Base-by-base conservation (phyloP, 1,284 basidiomycete species). In the Malassezia nana region DNA sequence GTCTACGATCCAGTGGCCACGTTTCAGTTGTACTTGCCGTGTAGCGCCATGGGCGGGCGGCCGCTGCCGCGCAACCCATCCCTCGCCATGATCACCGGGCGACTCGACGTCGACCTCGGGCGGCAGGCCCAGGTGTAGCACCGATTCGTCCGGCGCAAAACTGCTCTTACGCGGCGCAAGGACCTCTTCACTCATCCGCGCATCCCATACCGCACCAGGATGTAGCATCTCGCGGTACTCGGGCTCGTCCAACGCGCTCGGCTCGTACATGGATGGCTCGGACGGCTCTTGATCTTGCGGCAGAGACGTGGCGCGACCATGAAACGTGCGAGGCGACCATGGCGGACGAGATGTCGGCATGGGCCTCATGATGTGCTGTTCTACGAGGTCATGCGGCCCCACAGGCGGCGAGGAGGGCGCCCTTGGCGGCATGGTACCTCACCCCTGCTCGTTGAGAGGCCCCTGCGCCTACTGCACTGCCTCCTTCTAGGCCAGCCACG, bases 11-110 rank as follows among this genome's bases (percentile, higher is more conserved):
- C 71, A 74, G 53, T 75, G 68, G 25, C 73, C 72, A 2, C 87
- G 80, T 1, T 88, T 91, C 61, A 96, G 83, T 75, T 89, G 87
- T 77, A 96, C 85, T 72, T 86, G 88, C 62, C 87, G 74, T 30
- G 76, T 86, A 35, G 75, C 60, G 25, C 76, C 76, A 8, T 76
- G 65, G 30, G 71, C 67, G 29, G 76, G 75, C 7, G 62, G 68
- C 46, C 67, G 66, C 45, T 75, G 75, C 22, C 75, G 64, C 44
- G 67, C 61, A 15, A 63, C 63, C 75, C 75, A 76, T 24, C 45
- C 43, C 9, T 30, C 28, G 26, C 16, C 8, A 9, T 38, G 18
- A 13, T 63, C 40, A 35, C 13, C 35, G 30, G 39, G 22, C 29
- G 29, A 41, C 40, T 38, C 53, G 43, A 25, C 35, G 32, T 41